A percentile compares a stretch with the other conserved stretches of the same genome.
phyloP scores from a whole-genome alignment of 208 protist species.

The Trypanosoma lewisi region DNA sequence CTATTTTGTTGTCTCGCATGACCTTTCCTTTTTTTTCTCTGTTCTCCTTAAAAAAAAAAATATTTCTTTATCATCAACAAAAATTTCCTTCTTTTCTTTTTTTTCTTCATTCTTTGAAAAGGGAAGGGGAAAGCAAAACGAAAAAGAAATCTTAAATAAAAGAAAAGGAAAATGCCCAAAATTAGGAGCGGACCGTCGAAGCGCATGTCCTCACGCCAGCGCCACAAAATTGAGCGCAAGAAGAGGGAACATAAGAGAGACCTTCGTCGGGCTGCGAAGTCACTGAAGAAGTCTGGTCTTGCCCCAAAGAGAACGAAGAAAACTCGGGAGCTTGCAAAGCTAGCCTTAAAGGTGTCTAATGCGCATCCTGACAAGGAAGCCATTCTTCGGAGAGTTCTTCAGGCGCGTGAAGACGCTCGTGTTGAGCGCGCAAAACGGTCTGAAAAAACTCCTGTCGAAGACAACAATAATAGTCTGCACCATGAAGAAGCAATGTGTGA shows the following conservation, averaged over 20 bases:
- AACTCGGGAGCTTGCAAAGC: conserved; percentile 64
- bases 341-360: conserved; percentile 84
- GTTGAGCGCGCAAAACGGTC: conserved; percentile 37
- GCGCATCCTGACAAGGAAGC: conserved; percentile 83
- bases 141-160: no score
- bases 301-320: conserved; percentile 76
- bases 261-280: conserved; percentile 82
- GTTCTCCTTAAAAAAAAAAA: no score
- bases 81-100: background rate
- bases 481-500: conserved; percentile 22
- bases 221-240: conserved; percentile 89
- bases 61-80: no score
- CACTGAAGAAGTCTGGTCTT: conserved; percentile 70
- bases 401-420: conserved; percentile 64
- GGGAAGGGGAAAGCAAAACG: conserved; percentile 5
- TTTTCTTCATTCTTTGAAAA: conserved; percentile 8
- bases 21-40: no score
- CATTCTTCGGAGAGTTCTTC: conserved; percentile 71
- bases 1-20: no score
- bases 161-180: conserved; percentile 58
- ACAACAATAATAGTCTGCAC: conserved; percentile 13
- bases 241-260: conserved; percentile 88
- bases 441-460: conserved; percentile 13
- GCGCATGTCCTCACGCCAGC: conserved; percentile 79
- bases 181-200: conserved; percentile 72